A percentile compares a stretch with the other conserved stretches of the same genome.
phyloP scores from a whole-genome alignment of 371 early-diverging fungal species.

The Circinella umbellata region DNA sequence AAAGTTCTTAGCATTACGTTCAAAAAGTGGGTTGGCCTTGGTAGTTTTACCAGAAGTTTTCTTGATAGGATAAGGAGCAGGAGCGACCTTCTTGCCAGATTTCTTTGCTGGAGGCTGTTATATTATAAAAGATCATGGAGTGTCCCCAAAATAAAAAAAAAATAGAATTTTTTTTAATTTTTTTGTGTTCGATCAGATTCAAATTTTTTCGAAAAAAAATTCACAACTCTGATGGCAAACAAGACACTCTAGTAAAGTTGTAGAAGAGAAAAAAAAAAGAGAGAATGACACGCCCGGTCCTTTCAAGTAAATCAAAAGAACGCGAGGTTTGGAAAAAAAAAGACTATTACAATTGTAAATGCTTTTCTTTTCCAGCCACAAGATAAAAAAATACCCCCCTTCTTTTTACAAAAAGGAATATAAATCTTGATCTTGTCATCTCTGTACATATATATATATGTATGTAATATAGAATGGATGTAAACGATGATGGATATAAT shows the following conservation, averaged over 20 bases:
- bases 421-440: conserved; percentile 3
- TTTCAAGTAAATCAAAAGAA: not conserved
- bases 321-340: not conserved
- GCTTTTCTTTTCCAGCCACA: not conserved
- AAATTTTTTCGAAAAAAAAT: conserved; percentile 26
- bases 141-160: conserved; percentile 16
- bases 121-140: conserved; percentile 18
- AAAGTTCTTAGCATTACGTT: conserved; percentile 91
- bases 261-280: not conserved
- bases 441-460: not conserved
- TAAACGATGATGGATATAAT: not conserved
- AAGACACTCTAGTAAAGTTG: conserved; percentile 32
- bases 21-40: conserved; percentile 88
- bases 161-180: too few species aligned
- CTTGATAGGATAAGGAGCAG: conserved; percentile 83
- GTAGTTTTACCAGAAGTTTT: conserved; percentile 68
- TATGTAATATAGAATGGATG: not conserved
- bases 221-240: conserved; percentile 31
- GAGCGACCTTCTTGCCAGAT: conserved; percentile 89
- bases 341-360: not conserved
- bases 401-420: too few species aligned
- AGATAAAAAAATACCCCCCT: not conserved
- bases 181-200: conserved; percentile 30
- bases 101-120: conserved; percentile 62
- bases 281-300: conserved; percentile 6